Conservation (phyloP, 1,284 basidiomycete genomes). For the Afroboletus lepidellus region DNA sequence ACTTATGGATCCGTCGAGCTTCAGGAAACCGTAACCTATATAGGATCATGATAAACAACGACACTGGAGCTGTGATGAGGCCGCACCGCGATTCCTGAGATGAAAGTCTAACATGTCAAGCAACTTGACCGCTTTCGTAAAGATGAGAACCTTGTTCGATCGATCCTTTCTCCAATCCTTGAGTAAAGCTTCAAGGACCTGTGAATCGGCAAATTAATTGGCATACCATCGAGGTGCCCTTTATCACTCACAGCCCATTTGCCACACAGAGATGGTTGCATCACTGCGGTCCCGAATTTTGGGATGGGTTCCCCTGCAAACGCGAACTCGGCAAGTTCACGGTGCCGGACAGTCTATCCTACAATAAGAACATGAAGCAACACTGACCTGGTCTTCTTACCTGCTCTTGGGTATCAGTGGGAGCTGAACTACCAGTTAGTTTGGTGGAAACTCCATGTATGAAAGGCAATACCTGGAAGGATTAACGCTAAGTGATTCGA, state of each 20-base stretch:
- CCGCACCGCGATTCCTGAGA: slow-evolving; percentile 51
- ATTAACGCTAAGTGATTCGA: slow-evolving; percentile 85
- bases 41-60: not conserved
- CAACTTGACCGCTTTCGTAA: slow-evolving; percentile 83
- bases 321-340: slow-evolving; percentile 53
- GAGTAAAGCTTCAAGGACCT: slow-evolving; percentile 69
- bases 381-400: slow-evolving; percentile 32
- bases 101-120: slow-evolving; percentile 78
- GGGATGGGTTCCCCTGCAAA: slow-evolving; percentile 57
- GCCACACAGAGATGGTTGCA: slow-evolving; percentile 69
- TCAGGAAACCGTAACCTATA: slow-evolving; percentile 62
- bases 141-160: slow-evolving; percentile 79
- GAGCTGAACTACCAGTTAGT: slow-evolving; percentile 40
- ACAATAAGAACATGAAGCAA: slow-evolving; percentile 5
- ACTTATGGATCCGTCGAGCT: slow-evolving; percentile 71
- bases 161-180: slow-evolving; percentile 61
- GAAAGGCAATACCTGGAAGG: slow-evolving; percentile 57
- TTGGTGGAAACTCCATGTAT: not conserved
- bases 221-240: not conserved
- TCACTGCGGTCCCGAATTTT: slow-evolving; percentile 59
- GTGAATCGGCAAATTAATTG: not conserved
- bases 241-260: slow-evolving; percentile 70
- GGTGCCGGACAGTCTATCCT: slow-evolving; percentile 53
- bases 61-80: not conserved
- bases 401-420: slow-evolving; percentile 63